Evolutionary conservation across 2,329 filamentous ascomycete genomes (phyloP).

Genomic region (Microdochium nivale): DNA sequence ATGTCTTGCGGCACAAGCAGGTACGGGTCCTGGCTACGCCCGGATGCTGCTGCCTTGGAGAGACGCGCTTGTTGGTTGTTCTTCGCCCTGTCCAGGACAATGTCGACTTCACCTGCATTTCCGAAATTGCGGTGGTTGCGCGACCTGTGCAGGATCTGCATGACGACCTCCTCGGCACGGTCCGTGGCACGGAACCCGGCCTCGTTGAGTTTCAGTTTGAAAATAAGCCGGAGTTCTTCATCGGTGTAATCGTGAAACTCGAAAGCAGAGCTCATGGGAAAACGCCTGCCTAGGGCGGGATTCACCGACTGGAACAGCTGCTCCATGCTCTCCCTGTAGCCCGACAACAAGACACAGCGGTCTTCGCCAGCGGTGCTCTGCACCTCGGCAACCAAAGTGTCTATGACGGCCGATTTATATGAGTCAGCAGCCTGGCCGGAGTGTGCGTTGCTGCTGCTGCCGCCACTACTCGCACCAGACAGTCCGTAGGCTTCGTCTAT

Average conservation of each 20-base stretch:
- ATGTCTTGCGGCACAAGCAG: conserved; percentile 32
- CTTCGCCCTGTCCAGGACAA: conserved; percentile 52
- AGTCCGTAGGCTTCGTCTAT: conserved; percentile 76
- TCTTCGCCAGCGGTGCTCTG: conserved; percentile 64
- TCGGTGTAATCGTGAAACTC: conserved; percentile 60
- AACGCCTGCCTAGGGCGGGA: conserved; percentile 58
- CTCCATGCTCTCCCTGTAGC: conserved; percentile 62
- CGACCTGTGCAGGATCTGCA: conserved; percentile 51
- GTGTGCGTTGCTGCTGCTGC: conserved; percentile 10
- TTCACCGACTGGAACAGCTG: conserved; percentile 69
- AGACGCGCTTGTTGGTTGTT: conserved; percentile 34
- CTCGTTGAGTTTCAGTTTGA: conserved; percentile 53
- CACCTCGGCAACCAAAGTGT: conserved; percentile 67
- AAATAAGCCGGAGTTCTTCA: conserved; percentile 46
- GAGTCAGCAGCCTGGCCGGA: conserved; percentile 10
- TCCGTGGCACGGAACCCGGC: conserved; percentile 43
- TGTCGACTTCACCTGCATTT: conserved; percentile 69
- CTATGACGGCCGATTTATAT: conserved; percentile 58
- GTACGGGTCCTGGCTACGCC: conserved; percentile 9
- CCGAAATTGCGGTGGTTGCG: conserved; percentile 60
- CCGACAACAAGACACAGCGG: conserved; percentile 62
- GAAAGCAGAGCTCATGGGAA: conserved; percentile 56
- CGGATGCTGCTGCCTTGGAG: conserved; percentile 9
- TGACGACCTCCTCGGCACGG: conserved; percentile 41
- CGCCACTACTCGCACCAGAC: conserved; percentile 26